Evolutionary conservation across 2,329 filamentous ascomycete genomes (phyloP).

Genomic region (Didymella segeticola): DNA sequence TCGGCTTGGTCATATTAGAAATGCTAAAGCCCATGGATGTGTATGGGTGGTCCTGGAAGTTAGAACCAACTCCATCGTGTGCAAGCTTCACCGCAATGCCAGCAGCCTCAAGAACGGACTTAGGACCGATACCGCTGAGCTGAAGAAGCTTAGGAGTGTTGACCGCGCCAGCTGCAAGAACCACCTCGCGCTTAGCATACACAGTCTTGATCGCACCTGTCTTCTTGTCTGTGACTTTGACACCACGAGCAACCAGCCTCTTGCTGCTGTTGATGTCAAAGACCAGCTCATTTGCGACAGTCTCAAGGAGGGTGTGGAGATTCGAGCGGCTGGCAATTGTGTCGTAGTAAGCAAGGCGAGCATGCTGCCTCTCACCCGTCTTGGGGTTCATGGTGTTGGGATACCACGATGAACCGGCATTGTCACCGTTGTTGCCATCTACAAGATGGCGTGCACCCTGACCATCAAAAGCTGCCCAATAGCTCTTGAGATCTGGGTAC

Average conservation of each 20-base stretch:
- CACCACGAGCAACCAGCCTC: conserved; percentile 31
- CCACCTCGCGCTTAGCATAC: conserved; percentile 57
- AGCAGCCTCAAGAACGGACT: conserved; percentile 33
- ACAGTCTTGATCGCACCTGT: conserved; percentile 24
- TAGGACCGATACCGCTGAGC: conserved; percentile 41
- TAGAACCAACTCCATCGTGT: conserved; percentile 41
- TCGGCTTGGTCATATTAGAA: conserved; percentile 30
- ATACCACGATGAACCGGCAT: conserved; percentile 47
- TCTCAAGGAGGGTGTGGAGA: conserved; percentile 34
- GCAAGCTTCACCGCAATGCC: conserved; percentile 35
- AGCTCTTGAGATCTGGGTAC: conserved; percentile 35
- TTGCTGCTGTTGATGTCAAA: conserved; percentile 26
- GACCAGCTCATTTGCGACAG: conserved; percentile 29
- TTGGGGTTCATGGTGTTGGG: conserved; percentile 44
- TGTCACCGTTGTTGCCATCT: conserved; percentile 36
- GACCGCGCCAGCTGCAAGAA: conserved; percentile 65
- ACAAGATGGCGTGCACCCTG: conserved; percentile 26
- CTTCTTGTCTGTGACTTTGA: conserved; percentile 31
- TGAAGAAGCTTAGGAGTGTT: conserved; percentile 62
- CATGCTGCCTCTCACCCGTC: conserved; percentile 40
- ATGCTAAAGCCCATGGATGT: conserved; percentile 29
- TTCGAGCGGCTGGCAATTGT: conserved; percentile 38
- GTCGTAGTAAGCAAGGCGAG: conserved; percentile 42
- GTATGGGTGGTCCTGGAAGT: conserved; percentile 45
- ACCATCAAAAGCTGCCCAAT: conserved; percentile 33